Evolutionary conservation across 768 basidiomycete species (phyloP), one percentile per base, ranked within the genome.

Genomic region (Lepiota subincarnata): DNA sequence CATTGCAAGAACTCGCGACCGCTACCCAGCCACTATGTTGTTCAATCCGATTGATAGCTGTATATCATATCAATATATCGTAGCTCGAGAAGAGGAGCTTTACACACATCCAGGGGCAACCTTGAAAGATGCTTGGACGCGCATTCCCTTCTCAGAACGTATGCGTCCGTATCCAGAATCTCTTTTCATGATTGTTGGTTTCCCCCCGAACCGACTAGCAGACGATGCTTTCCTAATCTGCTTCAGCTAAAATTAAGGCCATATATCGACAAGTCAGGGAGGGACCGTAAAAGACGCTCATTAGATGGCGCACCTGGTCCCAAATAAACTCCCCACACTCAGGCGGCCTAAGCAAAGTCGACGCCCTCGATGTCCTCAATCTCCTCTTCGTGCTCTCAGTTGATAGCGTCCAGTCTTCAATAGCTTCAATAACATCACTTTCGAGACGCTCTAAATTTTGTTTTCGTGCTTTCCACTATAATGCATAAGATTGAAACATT

Each of bases 41-140:
- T 13, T 76, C 66, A 19, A 86, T 73, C 36, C 68, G 74, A 56
- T 76, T 80, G 53, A 85, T 73, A 28, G 74, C 84, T 62, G 43
- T 28, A 44, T 11, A 19, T 26, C 40, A 19, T n/a, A n/a, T 45
- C 19, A 46, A 24, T 14, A 14, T 11, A 8, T 24, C 26, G 42
- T 16, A 22, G 18, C 56, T 49, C 42, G 31, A 40, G 34, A 3
- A 10, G 34, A 34, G 34, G 16, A 4, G 34, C 6, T 59, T 57
- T 58, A 67, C 69, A 66, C 52, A 72, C 79, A 70, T 37, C 78
- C 79, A 2, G 78, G 67, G 4, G 78, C 63, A 39, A 71, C 68
- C 51, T 76, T 78, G 54, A 78, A 73, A 0, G 68, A 71, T 28
- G 22, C 44, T 28, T 20, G 34, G 6, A 53, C 24, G 31, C 37